phyloP scores from a whole-genome alignment of 345 rosid species.

The Theobroma cacao region DNA sequence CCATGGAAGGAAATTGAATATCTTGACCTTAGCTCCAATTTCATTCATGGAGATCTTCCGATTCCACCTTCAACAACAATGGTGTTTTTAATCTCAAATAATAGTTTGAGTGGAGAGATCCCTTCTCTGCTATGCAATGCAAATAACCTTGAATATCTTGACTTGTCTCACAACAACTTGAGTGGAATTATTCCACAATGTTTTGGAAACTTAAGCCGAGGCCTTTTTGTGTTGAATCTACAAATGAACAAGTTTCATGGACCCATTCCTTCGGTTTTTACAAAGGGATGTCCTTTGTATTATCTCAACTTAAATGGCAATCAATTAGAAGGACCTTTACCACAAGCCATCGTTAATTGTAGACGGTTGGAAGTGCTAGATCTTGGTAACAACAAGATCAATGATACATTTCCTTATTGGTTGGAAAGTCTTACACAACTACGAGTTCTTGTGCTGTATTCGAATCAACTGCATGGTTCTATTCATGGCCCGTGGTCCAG shows the following conservation, averaged over 20 bases:
- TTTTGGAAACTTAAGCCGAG: slow-evolving; percentile 17
- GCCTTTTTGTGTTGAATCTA: background rate
- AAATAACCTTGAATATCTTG: background rate
- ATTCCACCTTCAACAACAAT: background rate
- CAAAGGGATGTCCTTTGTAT: background rate
- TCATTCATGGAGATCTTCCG: background rate
- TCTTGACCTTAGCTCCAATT: background rate
- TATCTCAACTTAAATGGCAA: slow-evolving; percentile 20
- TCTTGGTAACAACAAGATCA: slow-evolving; percentile 26
- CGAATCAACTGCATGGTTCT: slow-evolving; percentile 25
- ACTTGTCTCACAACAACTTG: slow-evolving; percentile 25
- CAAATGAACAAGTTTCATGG: slow-evolving; percentile 18
- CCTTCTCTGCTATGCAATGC: slow-evolving; percentile 17
- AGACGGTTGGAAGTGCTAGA: slow-evolving; percentile 1
- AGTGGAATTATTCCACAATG: slow-evolving; percentile 18
- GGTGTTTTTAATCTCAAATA: background rate
- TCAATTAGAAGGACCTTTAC: background rate
- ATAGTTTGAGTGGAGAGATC: background rate
- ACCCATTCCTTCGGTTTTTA: background rate
- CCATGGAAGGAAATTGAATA: too few relatives aligned
- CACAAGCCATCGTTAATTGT: too few relatives aligned
- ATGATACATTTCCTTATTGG: slow-evolving; percentile 28
- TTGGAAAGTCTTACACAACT: slow-evolving; percentile 19
- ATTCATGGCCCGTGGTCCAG: background rate
- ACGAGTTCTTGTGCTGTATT: slow-evolving; percentile 15